Evolutionary conservation across 345 rosid genomes (phyloP), one percentile per base, ranked within the genome.

Genomic region (Acer campestre): DNA sequence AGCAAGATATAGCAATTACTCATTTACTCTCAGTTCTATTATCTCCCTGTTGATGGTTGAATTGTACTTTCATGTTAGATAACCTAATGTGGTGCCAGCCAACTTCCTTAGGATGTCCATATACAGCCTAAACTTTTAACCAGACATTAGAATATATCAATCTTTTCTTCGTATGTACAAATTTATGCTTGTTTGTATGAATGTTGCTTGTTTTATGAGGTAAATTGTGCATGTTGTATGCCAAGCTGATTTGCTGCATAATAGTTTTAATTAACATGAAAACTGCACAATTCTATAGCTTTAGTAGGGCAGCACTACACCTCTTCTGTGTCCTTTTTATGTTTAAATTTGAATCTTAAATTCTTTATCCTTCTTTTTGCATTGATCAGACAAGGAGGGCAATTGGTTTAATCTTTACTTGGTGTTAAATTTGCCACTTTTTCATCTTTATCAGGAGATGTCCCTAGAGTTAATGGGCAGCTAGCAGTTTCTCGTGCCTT

Each of bases 401-500:
- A 42, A 56, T 59, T 17, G n/a, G 58, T 23, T 31, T 71, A 64
- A 53, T 23, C 76, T 70, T 56, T 61, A 18, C 23, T 0, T 22
- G 7, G 44, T 29, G 23, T 78, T 77, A 13, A 70, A 17, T 48
- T 44, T 71, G 6, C 25, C 70, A 66, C 25, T 49, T 31, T 79
- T 63, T 48, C 71, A 75, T 46, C 42, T 40, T 79, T 67, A 29
- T 64, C 81, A 92, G 97, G 97, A 75, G 94, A 92, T 83, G 97
- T 90, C 75, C 90, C 96, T 31, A 82, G 94, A 79, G 96, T 92
- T 58, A 90, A 92, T 2, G 96, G 96, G 49, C 90, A 90, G 80
- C 83, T 92, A 73, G 96, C 96, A 25, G 94, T 92, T 44, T 90
- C 96, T 68, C 92, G 96, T 75, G 91, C 89, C 44, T 92, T 90